phyloP scores from a whole-genome alignment of 306 rosid genomes.

The Boehmeria nivea region DNA sequence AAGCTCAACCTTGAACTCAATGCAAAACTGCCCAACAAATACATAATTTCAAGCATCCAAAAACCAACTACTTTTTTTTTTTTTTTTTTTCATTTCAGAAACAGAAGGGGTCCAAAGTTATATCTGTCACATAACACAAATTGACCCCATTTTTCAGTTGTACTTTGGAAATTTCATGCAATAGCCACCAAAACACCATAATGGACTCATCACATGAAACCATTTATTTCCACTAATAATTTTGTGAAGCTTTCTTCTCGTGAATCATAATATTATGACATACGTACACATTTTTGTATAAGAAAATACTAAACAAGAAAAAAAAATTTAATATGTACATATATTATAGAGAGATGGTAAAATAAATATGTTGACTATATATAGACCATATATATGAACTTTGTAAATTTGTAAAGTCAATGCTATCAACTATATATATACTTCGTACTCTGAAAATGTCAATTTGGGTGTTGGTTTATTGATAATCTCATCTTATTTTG shows the following conservation, averaged over 20 bases:
- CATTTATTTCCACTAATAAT: conserved; percentile 1
- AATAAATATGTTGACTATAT: no score
- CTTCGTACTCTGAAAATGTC: not conserved
- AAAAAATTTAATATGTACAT: no score
- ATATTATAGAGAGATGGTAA: no score
- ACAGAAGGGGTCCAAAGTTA: conserved; percentile 4
- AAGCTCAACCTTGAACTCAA: conserved; percentile 1
- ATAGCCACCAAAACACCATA: not conserved
- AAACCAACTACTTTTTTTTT: not conserved
- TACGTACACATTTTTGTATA: not conserved
- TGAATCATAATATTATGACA: not conserved
- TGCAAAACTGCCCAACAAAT: not conserved
- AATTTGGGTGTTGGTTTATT: not conserved
- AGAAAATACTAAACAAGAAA: not conserved
- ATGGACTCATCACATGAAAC: conserved; percentile 11
- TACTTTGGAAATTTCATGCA: conserved; percentile 3
- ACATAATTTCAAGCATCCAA: not conserved
- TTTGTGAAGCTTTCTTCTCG: not conserved
- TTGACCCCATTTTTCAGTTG: conserved; percentile 5
- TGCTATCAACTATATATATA: not conserved
- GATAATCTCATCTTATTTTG: not conserved
- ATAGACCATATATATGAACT: not conserved
- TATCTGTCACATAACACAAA: conserved; percentile 1
- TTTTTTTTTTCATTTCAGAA: not conserved
- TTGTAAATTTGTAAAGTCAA: not conserved